These are phyloP conservation scores for Apiotrichum mycotoxinovorans DNA, from an alignment of 1,284 basidiomycete genomes.

Conservation along the genomic window DNA sequence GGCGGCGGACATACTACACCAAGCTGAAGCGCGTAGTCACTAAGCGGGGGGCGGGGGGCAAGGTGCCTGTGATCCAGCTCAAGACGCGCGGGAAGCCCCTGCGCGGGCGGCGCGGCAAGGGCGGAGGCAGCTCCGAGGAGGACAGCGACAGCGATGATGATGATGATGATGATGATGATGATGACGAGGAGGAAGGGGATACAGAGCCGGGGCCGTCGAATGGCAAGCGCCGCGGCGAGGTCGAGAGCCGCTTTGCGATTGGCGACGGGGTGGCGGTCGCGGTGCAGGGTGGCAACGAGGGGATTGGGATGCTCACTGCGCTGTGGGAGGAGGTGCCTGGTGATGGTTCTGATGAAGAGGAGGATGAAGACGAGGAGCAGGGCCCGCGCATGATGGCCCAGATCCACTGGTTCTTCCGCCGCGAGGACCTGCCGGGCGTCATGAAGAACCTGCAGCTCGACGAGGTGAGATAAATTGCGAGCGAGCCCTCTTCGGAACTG, in stretches of 20 bases:
- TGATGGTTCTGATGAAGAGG: conserved; percentile 13
- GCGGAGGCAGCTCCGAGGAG: no score
- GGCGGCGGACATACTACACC: not conserved
- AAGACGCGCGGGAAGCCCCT: not conserved
- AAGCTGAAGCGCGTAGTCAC: not conserved
- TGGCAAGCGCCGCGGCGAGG: not conserved
- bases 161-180: not conserved
- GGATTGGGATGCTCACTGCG: conserved; percentile 41
- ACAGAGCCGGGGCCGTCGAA: not conserved
- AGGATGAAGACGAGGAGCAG: conserved; percentile 7
- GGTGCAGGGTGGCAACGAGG: conserved; percentile 42
- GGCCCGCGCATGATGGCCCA: conserved; percentile 43
- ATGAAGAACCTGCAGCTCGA: conserved; percentile 45
- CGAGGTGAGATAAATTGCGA: conserved; percentile 37
- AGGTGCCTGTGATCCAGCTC: not conserved
- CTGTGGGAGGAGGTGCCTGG: conserved; percentile 42
- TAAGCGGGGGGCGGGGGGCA: not conserved
- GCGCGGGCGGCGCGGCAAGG: not conserved
- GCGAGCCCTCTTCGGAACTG: not conserved
- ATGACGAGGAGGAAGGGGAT: not conserved
- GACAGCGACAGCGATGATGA: not conserved
- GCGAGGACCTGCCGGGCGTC: conserved; percentile 43
- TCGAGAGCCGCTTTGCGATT: conserved; percentile 34
- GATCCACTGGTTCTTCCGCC: conserved; percentile 48
- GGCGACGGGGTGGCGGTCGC: conserved; percentile 46